Evolutionary conservation across 441 rosid species (phyloP).

Genomic region (Erodium chrysanthum): DNA sequence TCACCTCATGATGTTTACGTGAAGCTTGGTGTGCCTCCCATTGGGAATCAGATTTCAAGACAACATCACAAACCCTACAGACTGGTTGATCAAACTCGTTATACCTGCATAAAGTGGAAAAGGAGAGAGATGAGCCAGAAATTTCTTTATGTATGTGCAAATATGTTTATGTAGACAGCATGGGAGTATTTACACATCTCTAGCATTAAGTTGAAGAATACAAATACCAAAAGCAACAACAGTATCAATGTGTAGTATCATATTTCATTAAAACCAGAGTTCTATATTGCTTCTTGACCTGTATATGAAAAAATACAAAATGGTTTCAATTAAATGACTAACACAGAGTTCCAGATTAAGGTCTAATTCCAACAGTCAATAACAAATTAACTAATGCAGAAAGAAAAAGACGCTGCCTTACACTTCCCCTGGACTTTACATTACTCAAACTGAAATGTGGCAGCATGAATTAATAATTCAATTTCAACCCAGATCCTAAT

Average conservation of each 20-base stretch:
- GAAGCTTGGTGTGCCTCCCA: conserved; percentile 99
- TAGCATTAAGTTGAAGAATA: neutral
- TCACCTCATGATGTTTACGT: conserved; percentile 79
- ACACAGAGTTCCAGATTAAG: no score
- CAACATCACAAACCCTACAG: conserved; percentile 69
- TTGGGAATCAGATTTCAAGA: conserved; percentile 63
- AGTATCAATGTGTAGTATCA: no score
- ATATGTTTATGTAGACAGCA: neutral
- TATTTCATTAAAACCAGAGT: no score
- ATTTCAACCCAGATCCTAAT: neutral
- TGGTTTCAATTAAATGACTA: no score
- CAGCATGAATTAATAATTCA: neutral
- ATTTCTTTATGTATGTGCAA: neutral
- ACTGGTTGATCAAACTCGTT: conserved; percentile 79
- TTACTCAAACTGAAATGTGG: no score
- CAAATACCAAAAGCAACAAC: neutral
- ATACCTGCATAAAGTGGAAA: conserved; percentile 38
- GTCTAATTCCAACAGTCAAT: no score
- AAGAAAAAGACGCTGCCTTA: no score
- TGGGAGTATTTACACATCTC: neutral
- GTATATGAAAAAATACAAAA: no score
- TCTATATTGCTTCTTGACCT: no score
- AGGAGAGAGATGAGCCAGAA: neutral
- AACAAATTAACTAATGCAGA: no score
- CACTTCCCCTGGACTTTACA: no score